phyloP scores from a whole-genome alignment of 345 rosid genomes.

The Eucalyptus erythrocorys region DNA sequence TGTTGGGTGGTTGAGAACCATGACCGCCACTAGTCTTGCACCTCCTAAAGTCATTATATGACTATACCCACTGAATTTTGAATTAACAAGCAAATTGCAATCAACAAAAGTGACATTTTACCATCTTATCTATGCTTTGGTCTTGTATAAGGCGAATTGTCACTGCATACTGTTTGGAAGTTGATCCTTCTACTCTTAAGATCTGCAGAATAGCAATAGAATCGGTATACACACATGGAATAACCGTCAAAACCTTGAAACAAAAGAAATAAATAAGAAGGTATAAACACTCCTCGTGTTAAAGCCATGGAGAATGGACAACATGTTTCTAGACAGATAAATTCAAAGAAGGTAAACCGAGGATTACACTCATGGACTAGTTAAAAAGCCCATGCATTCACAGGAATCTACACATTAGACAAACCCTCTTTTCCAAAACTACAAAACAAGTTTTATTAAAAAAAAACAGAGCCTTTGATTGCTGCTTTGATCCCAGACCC shows the following conservation, averaged over 20 bases:
- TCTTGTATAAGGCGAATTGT: conserved; percentile 45
- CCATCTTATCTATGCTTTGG: no score
- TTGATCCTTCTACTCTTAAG: conserved; percentile 44
- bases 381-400: not conserved
- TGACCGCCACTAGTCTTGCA: no score
- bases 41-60: no score
- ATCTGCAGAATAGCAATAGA: conserved; percentile 33
- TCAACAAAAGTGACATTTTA: no score
- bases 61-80: no score
- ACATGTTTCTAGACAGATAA: not conserved
- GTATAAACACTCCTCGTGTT: not conserved
- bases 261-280: not conserved
- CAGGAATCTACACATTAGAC: not conserved
- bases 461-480: not conserved
- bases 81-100: no score
- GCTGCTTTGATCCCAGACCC: no score
- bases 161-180: conserved; percentile 54
- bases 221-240: not conserved
- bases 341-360: not conserved
- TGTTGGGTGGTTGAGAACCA: no score
- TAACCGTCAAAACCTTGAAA: not conserved
- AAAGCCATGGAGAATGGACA: not conserved
- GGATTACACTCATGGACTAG: not conserved
- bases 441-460: not conserved
- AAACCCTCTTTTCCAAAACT: not conserved